A percentile compares a stretch with the other conserved stretches of the same genome.
Evolutionary conservation across 2,329 filamentous ascomycete species (phyloP).

Genomic region (Zalaria obscura): DNA sequence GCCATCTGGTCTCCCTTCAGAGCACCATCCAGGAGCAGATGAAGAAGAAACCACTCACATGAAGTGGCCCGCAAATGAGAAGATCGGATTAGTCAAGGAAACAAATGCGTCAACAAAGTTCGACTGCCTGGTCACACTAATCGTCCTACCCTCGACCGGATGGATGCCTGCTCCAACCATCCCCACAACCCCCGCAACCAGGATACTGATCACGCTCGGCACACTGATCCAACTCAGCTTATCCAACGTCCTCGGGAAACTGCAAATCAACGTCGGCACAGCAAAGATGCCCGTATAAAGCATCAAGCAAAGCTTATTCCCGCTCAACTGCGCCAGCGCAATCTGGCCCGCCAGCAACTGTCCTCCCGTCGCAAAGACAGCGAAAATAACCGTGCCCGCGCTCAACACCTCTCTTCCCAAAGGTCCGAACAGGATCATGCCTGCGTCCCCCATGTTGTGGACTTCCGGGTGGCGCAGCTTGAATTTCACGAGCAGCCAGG

Average conservation of each 20-base stretch:
- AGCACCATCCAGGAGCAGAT: neutral
- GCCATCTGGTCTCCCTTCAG: neutral
- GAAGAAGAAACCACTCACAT: constrained; percentile 16
- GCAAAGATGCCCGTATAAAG: constrained; percentile 38
- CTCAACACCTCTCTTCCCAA: constrained; percentile 11
- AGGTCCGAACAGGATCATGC: constrained; percentile 18
- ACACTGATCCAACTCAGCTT: constrained; percentile 34
- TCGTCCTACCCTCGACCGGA: constrained; percentile 22
- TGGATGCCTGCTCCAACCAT: constrained; percentile 35
- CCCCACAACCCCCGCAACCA: constrained; percentile 35
- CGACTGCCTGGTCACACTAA: constrained; percentile 24
- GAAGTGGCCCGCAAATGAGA: constrained; percentile 39
- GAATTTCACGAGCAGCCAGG: constrained; percentile 33
- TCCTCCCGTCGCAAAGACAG: constrained; percentile 35
- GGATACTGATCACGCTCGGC: constrained; percentile 30
- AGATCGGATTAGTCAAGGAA: constrained; percentile 37
- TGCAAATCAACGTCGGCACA: constrained; percentile 30
- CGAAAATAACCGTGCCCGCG: constrained; percentile 37
- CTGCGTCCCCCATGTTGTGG: constrained; percentile 23
- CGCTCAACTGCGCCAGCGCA: constrained; percentile 31
- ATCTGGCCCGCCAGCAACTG: constrained; percentile 39
- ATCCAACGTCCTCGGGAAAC: constrained; percentile 36
- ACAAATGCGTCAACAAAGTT: constrained; percentile 32
- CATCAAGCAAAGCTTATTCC: constrained; percentile 34
- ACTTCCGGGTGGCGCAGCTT: constrained; percentile 21